Conservation (phyloP, 192 early-diverging fungal genomes). For the Coemansia nantahalensis region DNA sequence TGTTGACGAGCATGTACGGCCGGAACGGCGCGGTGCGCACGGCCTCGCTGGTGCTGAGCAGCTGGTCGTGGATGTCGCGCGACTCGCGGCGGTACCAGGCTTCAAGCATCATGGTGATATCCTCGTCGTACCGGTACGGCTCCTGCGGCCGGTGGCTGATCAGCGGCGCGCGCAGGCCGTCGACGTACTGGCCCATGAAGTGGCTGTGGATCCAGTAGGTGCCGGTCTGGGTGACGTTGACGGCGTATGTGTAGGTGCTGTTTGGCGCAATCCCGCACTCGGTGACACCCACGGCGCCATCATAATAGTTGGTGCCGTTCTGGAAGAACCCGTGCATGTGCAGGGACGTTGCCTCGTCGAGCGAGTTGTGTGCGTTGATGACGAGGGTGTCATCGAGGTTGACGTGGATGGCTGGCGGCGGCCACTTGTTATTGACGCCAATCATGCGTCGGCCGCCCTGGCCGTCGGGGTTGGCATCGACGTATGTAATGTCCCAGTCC, state of each 20-base stretch:
- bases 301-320: conserved; percentile 66
- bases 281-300: conserved; percentile 65
- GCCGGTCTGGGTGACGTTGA: conserved; percentile 66
- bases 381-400: conserved; percentile 27
- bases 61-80: conserved; percentile 52
- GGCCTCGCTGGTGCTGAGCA: conserved; percentile 54
- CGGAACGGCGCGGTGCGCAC: conserved; percentile 28
- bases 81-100: conserved; percentile 73
- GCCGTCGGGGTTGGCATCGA: conserved; percentile 65
- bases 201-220: conserved; percentile 87
- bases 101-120: conserved; percentile 62
- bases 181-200: conserved; percentile 69
- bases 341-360: conserved; percentile 62
- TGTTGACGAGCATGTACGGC: conserved; percentile 56
- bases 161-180: conserved; percentile 74
- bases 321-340: conserved; percentile 82
- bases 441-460: conserved; percentile 62
- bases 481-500: conserved; percentile 68
- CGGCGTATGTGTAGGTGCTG: conserved; percentile 63
- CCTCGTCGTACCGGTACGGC: conserved; percentile 67
- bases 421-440: conserved; percentile 64
- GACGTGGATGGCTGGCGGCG: conserved; percentile 53
- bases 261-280: conserved; percentile 74
- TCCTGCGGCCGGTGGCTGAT: conserved; percentile 60
- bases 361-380: conserved; percentile 54